phyloP scores from a whole-genome alignment of 106 monocot genomes.

The Dioscorea dumetorum region DNA sequence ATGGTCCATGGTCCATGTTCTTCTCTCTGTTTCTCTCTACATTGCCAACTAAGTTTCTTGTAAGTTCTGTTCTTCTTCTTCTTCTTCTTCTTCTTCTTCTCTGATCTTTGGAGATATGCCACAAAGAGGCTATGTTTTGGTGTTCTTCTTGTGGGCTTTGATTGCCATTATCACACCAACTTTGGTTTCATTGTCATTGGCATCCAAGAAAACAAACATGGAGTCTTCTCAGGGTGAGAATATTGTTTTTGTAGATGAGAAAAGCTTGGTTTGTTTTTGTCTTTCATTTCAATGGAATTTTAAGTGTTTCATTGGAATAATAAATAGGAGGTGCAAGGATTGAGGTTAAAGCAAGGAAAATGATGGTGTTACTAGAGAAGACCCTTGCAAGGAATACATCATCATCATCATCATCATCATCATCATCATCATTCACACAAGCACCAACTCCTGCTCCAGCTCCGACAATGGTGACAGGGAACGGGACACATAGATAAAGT shows the following conservation, averaged over 20 bases:
- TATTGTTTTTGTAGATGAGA: neutral
- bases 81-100: neutral
- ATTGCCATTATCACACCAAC: slow-evolving; percentile 71
- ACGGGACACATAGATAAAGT: neutral
- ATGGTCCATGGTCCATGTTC: no score
- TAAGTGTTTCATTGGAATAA: neutral
- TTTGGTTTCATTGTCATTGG: slow-evolving; percentile 52
- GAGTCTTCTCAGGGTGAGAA: slow-evolving; percentile 17
- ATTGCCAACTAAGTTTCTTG: neutral
- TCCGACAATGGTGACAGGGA: neutral
- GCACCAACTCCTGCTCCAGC: slow-evolving; percentile 4
- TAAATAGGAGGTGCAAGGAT: slow-evolving; percentile 9
- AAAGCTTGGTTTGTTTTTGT: slow-evolving; percentile 3
- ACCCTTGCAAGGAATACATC: neutral
- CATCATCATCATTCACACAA: slow-evolving; percentile 15
- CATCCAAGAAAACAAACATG: slow-evolving; percentile 27
- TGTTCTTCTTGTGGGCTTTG: slow-evolving; percentile 75
- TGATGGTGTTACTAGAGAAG: slow-evolving; percentile 27
- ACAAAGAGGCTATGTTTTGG: slow-evolving; percentile 65
- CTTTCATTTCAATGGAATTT: neutral
- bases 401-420: slow-evolving; percentile 8
- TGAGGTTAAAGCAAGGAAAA: slow-evolving; percentile 24
- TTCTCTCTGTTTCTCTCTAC: neutral
- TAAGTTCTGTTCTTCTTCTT: neutral
- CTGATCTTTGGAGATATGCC: slow-evolving; percentile 35